These are phyloP conservation scores for Nemania sp. DNA, from an alignment of 2,329 filamentous ascomycete genomes.

Conservation along the genomic window DNA sequence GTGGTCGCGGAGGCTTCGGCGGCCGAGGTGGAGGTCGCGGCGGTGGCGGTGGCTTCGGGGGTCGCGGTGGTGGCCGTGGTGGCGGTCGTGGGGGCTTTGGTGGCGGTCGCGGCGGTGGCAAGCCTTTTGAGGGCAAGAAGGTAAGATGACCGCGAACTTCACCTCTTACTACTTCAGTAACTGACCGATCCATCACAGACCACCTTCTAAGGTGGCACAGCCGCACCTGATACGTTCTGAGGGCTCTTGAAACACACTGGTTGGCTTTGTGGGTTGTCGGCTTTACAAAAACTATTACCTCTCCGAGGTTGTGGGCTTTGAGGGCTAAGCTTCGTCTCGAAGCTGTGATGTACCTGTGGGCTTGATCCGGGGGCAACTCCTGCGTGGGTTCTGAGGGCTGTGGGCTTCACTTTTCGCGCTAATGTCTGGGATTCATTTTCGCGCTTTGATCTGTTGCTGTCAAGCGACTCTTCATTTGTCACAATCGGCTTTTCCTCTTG, in stretches of 20 bases:
- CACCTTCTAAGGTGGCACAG: conserved; percentile 53
- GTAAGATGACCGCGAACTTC: conserved; percentile 13
- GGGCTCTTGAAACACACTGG: conserved; percentile 52
- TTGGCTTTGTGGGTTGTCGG: conserved; percentile 63
- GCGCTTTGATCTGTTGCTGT: conserved; percentile 21
- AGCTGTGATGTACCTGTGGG: conserved; percentile 61
- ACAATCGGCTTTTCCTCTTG: conserved; percentile 42
- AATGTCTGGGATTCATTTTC: conserved; percentile 29
- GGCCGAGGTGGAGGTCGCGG: conserved; percentile 44
- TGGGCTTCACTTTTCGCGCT: conserved; percentile 31
- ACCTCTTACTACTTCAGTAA: background rate
- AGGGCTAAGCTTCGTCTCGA: conserved; percentile 51
- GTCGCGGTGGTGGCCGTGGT: conserved; percentile 56
- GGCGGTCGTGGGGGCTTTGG: conserved; percentile 47
- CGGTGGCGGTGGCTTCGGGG: conserved; percentile 54
- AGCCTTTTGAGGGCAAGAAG: conserved; percentile 79
- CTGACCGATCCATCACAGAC: conserved; percentile 36
- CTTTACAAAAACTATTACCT: conserved; percentile 51
- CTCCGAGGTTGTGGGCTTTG: conserved; percentile 56
- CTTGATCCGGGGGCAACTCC: conserved; percentile 47
- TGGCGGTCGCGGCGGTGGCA: conserved; percentile 53
- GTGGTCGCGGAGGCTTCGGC: conserved; percentile 55
- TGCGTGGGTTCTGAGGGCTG: conserved; percentile 40
- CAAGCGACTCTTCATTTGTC: conserved; percentile 20
- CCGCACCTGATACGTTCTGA: conserved; percentile 49